phyloP scores from a whole-genome alignment of 2,329 filamentous ascomycete species.

The Chrysosphaeria jannelii region DNA sequence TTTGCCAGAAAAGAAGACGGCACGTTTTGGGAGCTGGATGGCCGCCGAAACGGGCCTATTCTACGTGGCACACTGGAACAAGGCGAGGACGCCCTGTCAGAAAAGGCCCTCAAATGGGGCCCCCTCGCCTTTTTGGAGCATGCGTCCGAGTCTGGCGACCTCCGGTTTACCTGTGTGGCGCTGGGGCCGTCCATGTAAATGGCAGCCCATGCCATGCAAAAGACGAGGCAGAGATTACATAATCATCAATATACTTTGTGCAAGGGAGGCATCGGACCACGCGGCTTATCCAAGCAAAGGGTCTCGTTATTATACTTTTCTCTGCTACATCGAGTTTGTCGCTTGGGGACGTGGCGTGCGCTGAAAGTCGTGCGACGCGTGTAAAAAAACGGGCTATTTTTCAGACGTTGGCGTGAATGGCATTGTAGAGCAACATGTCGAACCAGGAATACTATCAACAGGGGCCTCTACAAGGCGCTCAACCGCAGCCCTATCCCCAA shows the following conservation, averaged over 20 bases:
- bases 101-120: constrained; percentile 44
- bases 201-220: too few species aligned
- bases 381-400: too few species aligned
- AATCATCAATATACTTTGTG: too few species aligned
- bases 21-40: constrained; percentile 28
- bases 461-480: constrained; percentile 7
- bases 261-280: too few species aligned
- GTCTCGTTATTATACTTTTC: too few species aligned
- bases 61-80: constrained; percentile 20
- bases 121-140: constrained; percentile 24
- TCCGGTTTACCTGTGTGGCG: constrained; percentile 27
- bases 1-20: constrained; percentile 53
- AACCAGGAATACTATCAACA: constrained; percentile 11
- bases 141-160: constrained; percentile 19
- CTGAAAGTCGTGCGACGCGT: too few species aligned
- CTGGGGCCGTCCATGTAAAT: constrained; percentile 21
- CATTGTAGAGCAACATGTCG: too few species aligned
- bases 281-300: too few species aligned
- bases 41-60: constrained; percentile 25
- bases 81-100: constrained; percentile 43
- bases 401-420: too few species aligned
- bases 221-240: too few species aligned
- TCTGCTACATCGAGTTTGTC: too few species aligned
- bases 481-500: constrained; percentile 2
- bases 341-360: too few species aligned